Evolutionary conservation across 768 basidiomycete genomes (phyloP).

Genomic region (Russula griseocarnosa): DNA sequence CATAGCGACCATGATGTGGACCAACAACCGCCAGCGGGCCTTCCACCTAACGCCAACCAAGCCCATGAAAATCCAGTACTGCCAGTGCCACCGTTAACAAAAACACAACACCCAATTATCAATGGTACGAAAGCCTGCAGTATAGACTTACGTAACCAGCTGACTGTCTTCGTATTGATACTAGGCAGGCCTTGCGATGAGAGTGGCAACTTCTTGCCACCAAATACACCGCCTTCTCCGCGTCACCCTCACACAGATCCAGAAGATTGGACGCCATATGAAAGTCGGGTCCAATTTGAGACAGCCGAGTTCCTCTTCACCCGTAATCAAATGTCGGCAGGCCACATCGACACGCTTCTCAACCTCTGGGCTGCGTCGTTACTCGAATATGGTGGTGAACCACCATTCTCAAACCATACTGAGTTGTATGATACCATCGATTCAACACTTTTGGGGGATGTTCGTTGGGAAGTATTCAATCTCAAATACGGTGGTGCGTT

Average conservation of each 20-base stretch:
- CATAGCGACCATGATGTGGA: no score
- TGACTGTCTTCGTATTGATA: no score
- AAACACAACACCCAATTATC: no score
- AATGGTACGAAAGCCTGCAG: no score
- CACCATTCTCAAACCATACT: background rate
- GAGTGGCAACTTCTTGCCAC: conserved; percentile 6
- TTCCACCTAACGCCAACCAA: no score
- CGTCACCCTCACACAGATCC: background rate
- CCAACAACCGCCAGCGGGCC: no score
- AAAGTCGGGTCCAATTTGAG: conserved; percentile 28
- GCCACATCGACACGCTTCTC: background rate
- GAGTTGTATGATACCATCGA: background rate
- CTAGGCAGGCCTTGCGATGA: conserved; percentile 12
- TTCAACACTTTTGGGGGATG: background rate
- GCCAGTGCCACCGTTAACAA: no score
- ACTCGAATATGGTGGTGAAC: no score
- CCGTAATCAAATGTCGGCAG: background rate
- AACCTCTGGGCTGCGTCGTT: background rate
- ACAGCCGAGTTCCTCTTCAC: conserved; percentile 30
- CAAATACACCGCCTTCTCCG: conserved; percentile 9
- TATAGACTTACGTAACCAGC: no score
- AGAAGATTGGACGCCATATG: conserved; percentile 30
- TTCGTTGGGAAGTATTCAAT: no score
- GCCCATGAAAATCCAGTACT: no score
- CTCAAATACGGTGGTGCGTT: no score